Conservation (phyloP, 768 basidiomycete species). For the Collybia mongolica region DNA sequence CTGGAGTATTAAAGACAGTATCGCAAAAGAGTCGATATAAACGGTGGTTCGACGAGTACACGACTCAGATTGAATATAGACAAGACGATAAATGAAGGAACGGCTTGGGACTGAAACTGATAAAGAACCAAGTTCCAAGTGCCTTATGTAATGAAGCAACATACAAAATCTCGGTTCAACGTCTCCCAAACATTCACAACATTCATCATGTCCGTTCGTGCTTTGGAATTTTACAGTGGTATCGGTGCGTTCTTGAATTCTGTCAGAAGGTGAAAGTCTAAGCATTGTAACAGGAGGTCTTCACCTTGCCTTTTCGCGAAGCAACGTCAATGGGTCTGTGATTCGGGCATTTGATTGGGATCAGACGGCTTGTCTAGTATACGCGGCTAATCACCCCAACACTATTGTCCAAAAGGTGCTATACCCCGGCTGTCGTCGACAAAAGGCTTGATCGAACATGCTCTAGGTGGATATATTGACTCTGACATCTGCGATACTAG, state of each 20-base stretch:
- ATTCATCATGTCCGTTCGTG: constrained; percentile 16
- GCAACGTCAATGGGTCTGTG: constrained; percentile 43
- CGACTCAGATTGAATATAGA: not conserved
- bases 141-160: constrained; percentile 8
- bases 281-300: constrained; percentile 54
- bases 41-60: no score
- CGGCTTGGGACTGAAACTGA: constrained; percentile 14
- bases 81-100: constrained; percentile 10
- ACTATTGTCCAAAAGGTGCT: constrained; percentile 50
- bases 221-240: constrained; percentile 76
- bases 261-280: not conserved
- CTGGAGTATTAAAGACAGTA: constrained; percentile 2
- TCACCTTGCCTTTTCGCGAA: constrained; percentile 62
- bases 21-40: not conserved
- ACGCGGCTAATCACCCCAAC: constrained; percentile 56
- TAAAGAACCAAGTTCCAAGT: constrained; percentile 18
- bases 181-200: not conserved
- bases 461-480: constrained; percentile 58
- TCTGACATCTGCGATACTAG: constrained; percentile 48
- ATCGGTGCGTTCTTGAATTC: constrained; percentile 49
- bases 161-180: constrained; percentile 3
- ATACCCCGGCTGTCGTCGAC: not conserved
- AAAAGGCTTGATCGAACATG: constrained; percentile 5
- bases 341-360: constrained; percentile 85
- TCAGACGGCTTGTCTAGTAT: constrained; percentile 69